Conservation (phyloP, 176 grass and related monocot genomes). For the Tuctoria greenei region DNA sequence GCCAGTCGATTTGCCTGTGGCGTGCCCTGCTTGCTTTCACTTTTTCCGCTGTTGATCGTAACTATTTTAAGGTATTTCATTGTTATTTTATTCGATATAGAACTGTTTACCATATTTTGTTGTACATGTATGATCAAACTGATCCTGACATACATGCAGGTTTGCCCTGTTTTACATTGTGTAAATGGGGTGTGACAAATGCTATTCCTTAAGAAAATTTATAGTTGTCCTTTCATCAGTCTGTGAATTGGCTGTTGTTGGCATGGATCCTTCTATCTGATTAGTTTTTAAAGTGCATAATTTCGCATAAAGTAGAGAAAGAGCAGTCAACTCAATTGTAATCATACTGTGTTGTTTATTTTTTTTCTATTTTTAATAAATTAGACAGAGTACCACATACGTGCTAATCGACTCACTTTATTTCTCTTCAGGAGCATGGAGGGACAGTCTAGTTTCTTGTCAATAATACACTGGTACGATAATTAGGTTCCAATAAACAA, state of each 20-base stretch:
- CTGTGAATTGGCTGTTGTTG: not conserved
- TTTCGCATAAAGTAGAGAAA: not conserved
- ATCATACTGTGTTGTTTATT: not conserved
- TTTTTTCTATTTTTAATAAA: not conserved
- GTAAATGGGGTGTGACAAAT: too few relatives aligned
- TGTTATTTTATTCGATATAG: too few relatives aligned
- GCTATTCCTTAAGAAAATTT: not conserved
- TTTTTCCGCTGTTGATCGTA: too few relatives aligned
- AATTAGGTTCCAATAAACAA: not conserved
- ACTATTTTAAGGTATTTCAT: too few relatives aligned
- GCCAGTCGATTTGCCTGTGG: too few relatives aligned
- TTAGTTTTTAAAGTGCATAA: constrained; percentile 1
- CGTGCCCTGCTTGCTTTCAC: too few relatives aligned
- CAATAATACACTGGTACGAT: not conserved
- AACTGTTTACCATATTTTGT: too few relatives aligned
- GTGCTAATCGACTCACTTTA: not conserved
- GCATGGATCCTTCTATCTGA: not conserved
- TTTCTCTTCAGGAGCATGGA: not conserved
- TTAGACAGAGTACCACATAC: not conserved
- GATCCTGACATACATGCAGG: too few relatives aligned
- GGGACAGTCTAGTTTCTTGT: not conserved
- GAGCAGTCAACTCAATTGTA: not conserved
- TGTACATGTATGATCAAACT: too few relatives aligned
- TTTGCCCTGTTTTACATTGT: too few relatives aligned
- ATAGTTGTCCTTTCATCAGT: not conserved